Evolutionary conservation across 805 yeast genomes (phyloP).

Genomic region (Ogataea dorogensis): DNA sequence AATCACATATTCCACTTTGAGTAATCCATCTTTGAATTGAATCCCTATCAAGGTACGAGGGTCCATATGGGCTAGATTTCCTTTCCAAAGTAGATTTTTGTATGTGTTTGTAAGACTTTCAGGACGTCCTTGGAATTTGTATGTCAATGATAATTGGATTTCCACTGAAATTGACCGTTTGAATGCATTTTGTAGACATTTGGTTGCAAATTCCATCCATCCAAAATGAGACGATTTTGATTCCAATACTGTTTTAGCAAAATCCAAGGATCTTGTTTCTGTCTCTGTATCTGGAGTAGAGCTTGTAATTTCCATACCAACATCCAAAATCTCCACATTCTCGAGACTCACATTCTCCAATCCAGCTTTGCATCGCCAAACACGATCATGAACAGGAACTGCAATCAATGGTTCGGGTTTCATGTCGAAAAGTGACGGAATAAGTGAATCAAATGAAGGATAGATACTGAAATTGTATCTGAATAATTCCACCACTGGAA

Average conservation of each 20-base stretch:
- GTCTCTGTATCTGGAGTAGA: conserved; percentile 11
- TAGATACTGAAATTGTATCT: conserved; percentile 29
- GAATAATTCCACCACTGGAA: conserved; percentile 35
- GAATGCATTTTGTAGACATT: conserved; percentile 16
- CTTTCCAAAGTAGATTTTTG: conserved; percentile 44
- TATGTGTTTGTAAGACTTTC: conserved; percentile 29
- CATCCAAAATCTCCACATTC: conserved; percentile 36
- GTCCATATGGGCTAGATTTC: conserved; percentile 61
- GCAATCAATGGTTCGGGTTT: conserved; percentile 13
- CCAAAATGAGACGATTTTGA: conserved; percentile 5
- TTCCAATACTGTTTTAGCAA: conserved; percentile 1
- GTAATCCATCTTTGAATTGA: conserved; percentile 16
- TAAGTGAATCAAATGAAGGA: conserved; percentile 30
- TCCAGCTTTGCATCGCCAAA: conserved; percentile 35
- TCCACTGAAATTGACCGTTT: conserved; percentile 26
- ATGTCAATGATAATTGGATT: conserved; percentile 19
- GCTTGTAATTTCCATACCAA: conserved; percentile 16
- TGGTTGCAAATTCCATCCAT: conserved; percentile 17
- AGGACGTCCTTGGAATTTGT: conserved; percentile 12
- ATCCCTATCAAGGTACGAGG: conserved; percentile 60
- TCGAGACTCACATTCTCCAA: conserved; percentile 30
- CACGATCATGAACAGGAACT: conserved; percentile 34
- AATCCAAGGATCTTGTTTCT: conserved; percentile 5
- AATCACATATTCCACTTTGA: conserved; percentile 46
- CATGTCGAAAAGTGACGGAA: conserved; percentile 30